Conservation (phyloP, 2,329 filamentous ascomycete species). For the Ambrosiella beaveri region DNA sequence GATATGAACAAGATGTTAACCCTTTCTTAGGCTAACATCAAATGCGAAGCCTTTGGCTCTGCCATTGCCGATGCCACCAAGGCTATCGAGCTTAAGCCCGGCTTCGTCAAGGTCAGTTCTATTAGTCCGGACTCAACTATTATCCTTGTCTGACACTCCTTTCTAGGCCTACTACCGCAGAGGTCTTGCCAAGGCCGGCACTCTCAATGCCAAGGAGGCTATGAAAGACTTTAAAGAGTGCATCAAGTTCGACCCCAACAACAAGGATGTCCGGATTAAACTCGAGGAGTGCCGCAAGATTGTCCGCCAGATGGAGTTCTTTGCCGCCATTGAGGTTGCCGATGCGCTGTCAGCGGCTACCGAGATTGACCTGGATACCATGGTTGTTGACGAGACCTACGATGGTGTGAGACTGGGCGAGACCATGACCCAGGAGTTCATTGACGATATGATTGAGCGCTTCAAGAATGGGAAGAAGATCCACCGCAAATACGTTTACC, state of each 20-base stretch:
- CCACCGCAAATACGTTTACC: constrained; percentile 91
- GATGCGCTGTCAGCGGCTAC: constrained; percentile 87
- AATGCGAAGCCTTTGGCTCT: constrained; percentile 87
- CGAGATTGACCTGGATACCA: constrained; percentile 73
- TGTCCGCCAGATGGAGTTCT: constrained; percentile 79
- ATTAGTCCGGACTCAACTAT: not conserved
- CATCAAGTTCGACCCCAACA: constrained; percentile 67
- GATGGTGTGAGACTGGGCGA: constrained; percentile 64
- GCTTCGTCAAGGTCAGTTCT: constrained; percentile 62
- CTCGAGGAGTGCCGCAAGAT: constrained; percentile 87
- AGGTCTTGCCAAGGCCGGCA: constrained; percentile 80
- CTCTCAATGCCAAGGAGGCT: constrained; percentile 74
- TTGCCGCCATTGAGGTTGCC: constrained; percentile 82
- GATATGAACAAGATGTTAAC: not conserved
- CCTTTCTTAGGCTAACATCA: constrained; percentile 66
- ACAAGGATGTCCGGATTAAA: constrained; percentile 83
- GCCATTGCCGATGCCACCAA: constrained; percentile 80
- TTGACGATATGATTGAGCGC: constrained; percentile 89
- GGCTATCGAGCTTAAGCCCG: constrained; percentile 75
- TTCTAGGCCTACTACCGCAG: constrained; percentile 78
- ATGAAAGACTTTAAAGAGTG: constrained; percentile 85
- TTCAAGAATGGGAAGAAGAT: constrained; percentile 96
- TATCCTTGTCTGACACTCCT: not conserved
- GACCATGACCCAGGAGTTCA: constrained; percentile 89
- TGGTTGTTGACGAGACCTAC: constrained; percentile 66